Conservation (phyloP, 1,139 yeast species). For the Schwanniomyces etchellsii region DNA sequence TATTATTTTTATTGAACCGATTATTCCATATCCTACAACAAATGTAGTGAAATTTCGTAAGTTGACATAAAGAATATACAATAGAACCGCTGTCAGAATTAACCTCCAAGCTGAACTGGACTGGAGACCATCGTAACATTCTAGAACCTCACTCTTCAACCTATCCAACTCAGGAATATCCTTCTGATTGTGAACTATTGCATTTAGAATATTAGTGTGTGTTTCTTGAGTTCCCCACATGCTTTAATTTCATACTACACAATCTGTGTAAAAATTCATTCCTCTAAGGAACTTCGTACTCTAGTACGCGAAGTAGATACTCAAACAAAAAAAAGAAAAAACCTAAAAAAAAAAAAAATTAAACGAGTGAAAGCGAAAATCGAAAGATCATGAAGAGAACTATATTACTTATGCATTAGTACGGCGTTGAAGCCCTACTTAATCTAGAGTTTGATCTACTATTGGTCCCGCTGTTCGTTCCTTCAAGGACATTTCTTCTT, state of each 20-base stretch:
- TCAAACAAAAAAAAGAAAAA: too few relatives aligned
- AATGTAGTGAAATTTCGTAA: constrained; percentile 7
- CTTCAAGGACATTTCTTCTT: constrained; percentile 28
- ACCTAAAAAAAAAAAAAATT: too few relatives aligned
- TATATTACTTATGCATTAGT: too few relatives aligned
- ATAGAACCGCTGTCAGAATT: neutral
- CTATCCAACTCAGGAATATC: constrained; percentile 3
- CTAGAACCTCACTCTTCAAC: too few relatives aligned
- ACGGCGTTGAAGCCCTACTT: constrained; percentile 39
- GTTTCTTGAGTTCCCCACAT: neutral
- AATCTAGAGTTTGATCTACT: constrained; percentile 32
- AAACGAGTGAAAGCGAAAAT: too few relatives aligned
- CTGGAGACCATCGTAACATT: too few relatives aligned
- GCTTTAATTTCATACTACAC: too few relatives aligned
- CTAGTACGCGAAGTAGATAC: too few relatives aligned
- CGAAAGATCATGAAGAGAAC: too few relatives aligned
- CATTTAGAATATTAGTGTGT: neutral
- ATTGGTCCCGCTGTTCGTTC: constrained; percentile 21
- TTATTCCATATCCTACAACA: constrained; percentile 36
- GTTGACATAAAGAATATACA: constrained; percentile 7
- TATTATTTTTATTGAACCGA: constrained; percentile 16
- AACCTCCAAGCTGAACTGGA: too few relatives aligned
- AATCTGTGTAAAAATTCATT: too few relatives aligned
- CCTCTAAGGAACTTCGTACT: too few relatives aligned
- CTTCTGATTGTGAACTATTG: neutral